Base-by-base conservation (phyloP, 2,329 filamentous ascomycete species). In the Cryphonectria carpinicola region DNA sequence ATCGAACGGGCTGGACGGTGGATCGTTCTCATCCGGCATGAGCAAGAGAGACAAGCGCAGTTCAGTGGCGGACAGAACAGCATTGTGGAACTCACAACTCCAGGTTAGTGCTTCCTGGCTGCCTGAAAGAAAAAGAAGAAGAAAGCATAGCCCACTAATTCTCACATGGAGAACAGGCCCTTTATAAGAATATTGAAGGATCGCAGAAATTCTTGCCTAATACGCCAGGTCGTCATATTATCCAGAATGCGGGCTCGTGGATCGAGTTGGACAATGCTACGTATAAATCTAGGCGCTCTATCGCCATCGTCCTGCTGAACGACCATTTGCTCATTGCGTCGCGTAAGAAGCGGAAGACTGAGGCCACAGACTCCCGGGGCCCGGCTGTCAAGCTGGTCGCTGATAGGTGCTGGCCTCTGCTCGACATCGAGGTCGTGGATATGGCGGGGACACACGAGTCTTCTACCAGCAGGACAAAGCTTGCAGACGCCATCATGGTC, bases 151-250 rank as follows among this genome's bases (percentile, higher is more conserved):
- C 43, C 14, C 37, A 56, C 35, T 19, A 17, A 41, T 19, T 25
- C 66, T 73, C 65, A 73, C 54, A 64, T 4, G 8, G n/a, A 6
- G 41, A 19, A 17, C 79, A 84, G 81, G 91, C 94, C 35, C 84
- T 99, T 62, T 99, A 96, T 89, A 98, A 98, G 83, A 93, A 92
- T 60, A 93, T 99, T n/a, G 96, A 98, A 80, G 95, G 95, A 1
- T 97, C 95, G 13, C 96, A 99, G 78, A 98, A 98, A 80, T 99
- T 97, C 77, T 84, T 99, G 14, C 96, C 96, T 19, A 96, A 95
- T 68, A 88, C 94, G 28, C 90, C 93, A 28, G 95, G 95, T n/a
- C 91, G 96, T 54, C 97, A 98, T 79, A 94, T 99, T 62, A 89
- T 98, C 2, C 91, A 97, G 79, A 95, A 98, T 80, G 97, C 94